A percentile compares a stretch with the other conserved stretches of the same genome.
Evolutionary conservation across 2,329 filamentous ascomycete species (phyloP).

Genomic region (Fusarium hostae): DNA sequence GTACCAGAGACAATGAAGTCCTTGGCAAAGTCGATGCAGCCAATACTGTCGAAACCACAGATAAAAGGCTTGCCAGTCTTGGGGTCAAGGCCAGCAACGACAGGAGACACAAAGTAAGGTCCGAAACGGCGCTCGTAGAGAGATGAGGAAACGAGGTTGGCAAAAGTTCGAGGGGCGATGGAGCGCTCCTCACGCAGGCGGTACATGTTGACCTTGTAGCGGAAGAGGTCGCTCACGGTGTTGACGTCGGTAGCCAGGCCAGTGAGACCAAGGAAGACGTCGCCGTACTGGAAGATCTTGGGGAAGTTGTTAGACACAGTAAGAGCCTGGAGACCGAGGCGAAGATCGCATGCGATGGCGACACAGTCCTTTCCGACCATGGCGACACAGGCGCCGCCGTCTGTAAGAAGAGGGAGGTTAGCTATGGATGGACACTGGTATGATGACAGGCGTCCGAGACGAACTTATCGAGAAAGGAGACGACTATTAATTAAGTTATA

Average conservation of each 20-base stretch:
- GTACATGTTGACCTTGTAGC: constrained; percentile 99
- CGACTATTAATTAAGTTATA: constrained; percentile 64
- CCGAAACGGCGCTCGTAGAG: constrained; percentile 97
- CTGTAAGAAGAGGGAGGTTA: constrained; percentile 51
- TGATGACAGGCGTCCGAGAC: constrained; percentile 42
- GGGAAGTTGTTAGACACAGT: constrained; percentile 99
- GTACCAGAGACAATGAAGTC: constrained; percentile 99
- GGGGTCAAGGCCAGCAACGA: constrained; percentile 93
- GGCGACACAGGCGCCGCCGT: constrained; percentile 94
- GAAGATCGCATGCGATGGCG: constrained; percentile 98
- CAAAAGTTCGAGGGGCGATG: constrained; percentile 94
- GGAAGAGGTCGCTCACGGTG: constrained; percentile 96
- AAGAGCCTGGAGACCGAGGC: constrained; percentile 93
- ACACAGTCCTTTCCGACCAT: constrained; percentile 99
- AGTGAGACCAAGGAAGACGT: constrained; percentile 94
- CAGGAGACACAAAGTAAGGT: constrained; percentile 94
- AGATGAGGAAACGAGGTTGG: constrained; percentile 90
- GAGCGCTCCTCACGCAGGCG: constrained; percentile 96
- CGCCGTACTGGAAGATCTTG: constrained; percentile 98
- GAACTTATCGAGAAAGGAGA: constrained; percentile 97
- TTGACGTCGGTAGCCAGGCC: constrained; percentile 95
- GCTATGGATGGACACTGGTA: constrained; percentile 8
- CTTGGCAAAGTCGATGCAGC: constrained; percentile 99
- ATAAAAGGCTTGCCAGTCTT: constrained; percentile 97
- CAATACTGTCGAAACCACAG: constrained; percentile 98